Percentiles rank a stretch among this genome's conserved stretches.
These are phyloP conservation scores for Silene uniflora DNA, from an alignment of 148 eudicot genomes.

Conservation along the genomic window DNA sequence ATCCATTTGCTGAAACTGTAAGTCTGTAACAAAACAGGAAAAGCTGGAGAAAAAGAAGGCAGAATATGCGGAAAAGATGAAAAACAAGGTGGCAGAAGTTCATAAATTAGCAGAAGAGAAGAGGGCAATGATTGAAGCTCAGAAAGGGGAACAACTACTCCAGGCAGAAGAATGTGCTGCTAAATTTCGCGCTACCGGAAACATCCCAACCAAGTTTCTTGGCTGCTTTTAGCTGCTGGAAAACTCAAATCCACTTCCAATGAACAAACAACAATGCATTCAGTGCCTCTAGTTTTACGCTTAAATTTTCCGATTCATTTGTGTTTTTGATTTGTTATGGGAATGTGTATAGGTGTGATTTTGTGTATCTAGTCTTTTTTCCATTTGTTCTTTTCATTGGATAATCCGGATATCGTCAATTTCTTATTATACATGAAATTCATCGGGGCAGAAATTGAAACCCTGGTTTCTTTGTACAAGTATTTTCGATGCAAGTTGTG, in stretches of 20 bases:
- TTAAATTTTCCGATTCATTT: background rate
- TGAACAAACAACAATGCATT: background rate
- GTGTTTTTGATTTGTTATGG: conserved; percentile 12
- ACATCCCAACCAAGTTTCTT: conserved; percentile 35
- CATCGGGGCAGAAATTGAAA: too few species aligned
- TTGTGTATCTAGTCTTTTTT: conserved; percentile 1
- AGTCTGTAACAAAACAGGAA: conserved; percentile 39
- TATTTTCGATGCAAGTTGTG: too few species aligned
- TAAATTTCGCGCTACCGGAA: conserved; percentile 51
- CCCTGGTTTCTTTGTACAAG: too few species aligned
- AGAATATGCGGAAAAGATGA: conserved; percentile 49
- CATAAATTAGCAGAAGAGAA: conserved; percentile 65
- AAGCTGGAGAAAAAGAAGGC: conserved; percentile 58
- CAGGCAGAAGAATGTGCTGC: conserved; percentile 56
- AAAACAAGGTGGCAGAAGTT: conserved; percentile 49
- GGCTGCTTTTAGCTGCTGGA: conserved; percentile 36
- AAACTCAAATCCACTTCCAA: background rate
- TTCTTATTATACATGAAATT: too few species aligned
- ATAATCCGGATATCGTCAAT: too few species aligned
- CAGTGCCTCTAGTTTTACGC: background rate
- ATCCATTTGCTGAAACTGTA: too few species aligned
- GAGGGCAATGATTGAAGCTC: conserved; percentile 52
- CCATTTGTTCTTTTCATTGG: too few species aligned
- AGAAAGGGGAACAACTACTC: conserved; percentile 44
- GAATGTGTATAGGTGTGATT: conserved; percentile 22